phyloP scores from a whole-genome alignment of 148 eudicot genomes.

The Vaccinium darrowii region DNA sequence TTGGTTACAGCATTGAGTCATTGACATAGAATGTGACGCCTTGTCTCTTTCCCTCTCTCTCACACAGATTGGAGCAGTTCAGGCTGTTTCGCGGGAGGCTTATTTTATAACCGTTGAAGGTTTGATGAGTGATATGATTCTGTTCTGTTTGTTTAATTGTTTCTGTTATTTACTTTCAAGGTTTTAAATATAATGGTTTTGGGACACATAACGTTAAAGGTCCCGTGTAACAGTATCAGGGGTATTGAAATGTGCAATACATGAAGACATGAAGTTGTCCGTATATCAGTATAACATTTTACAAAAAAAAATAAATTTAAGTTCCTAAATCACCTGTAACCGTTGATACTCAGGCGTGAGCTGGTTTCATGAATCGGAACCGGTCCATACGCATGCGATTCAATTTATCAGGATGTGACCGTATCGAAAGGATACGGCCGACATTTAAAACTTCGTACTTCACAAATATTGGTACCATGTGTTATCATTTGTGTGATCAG shows the following conservation, averaged over 20 bases:
- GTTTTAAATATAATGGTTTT: background rate
- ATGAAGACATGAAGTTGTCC: background rate
- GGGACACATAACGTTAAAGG: background rate
- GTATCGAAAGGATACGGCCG: no score
- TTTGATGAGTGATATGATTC: background rate
- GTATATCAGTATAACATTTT: no score
- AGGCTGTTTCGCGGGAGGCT: conserved; percentile 88
- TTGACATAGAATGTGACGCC: background rate
- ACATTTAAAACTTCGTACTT: background rate
- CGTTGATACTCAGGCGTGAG: no score
- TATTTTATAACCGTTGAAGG: conserved; percentile 74
- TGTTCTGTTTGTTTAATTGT: background rate
- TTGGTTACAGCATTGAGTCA: no score
- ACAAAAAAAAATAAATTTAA: no score
- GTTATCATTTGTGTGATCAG: conserved; percentile 21
- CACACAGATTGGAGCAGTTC: conserved; percentile 79
- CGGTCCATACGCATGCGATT: no score
- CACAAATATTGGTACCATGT: background rate
- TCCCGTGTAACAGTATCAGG: background rate
- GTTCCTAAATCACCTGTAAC: no score
- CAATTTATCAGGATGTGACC: no score
- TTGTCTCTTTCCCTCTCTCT: background rate
- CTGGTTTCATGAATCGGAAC: no score
- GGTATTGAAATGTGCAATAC: background rate
- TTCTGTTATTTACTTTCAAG: background rate